phyloP scores from a whole-genome alignment of 305 asterid genomes.

The Fraxinus sp. region DNA sequence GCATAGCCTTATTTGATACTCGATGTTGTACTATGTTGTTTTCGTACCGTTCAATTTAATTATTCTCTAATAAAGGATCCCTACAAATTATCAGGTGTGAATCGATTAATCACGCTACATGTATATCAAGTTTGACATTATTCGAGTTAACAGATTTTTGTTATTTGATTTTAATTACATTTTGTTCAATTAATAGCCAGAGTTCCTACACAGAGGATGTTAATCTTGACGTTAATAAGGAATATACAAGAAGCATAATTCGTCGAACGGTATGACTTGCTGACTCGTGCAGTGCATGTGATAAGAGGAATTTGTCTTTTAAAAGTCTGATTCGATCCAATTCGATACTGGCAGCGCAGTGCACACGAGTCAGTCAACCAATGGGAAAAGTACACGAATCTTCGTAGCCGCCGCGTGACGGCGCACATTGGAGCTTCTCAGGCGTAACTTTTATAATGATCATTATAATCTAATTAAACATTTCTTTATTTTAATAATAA shows the following conservation, averaged over 20 bases:
- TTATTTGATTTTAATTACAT: no score
- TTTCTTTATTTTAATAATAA: not conserved
- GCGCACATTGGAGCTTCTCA: not conserved
- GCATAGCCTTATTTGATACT: not conserved
- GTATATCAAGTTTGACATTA: no score
- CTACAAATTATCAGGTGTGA: no score
- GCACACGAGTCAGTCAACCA: not conserved
- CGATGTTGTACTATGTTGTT: not conserved
- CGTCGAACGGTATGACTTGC: no score
- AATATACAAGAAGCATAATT: no score
- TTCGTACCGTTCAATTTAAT: no score
- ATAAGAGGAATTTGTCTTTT: not conserved
- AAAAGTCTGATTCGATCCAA: not conserved
- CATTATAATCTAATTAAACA: not conserved
- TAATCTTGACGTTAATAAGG: no score
- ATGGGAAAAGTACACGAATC: not conserved
- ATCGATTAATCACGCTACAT: no score
- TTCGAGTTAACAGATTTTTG: no score
- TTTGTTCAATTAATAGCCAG: no score
- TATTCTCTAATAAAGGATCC: no score
- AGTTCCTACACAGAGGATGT: no score
- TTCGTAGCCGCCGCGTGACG: not conserved
- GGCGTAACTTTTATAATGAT: not conserved
- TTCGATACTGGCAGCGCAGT: not conserved
- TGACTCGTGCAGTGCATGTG: not conserved